phyloP scores from a whole-genome alignment of 1,139 yeast species.

The Insectozyma bohioensis region DNA sequence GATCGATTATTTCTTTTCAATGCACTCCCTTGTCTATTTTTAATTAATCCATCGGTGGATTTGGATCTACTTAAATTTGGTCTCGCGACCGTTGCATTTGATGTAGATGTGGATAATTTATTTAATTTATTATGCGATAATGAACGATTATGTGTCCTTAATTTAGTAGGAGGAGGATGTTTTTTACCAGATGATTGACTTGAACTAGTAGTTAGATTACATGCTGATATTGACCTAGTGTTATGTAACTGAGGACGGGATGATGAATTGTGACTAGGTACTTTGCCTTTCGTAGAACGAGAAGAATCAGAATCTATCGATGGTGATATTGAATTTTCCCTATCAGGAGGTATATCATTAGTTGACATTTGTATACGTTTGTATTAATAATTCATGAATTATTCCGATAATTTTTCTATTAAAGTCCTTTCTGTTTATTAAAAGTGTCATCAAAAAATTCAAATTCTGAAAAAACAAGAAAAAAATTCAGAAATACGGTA shows the following conservation, averaged over 20 bases:
- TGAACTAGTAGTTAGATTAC: conserved; percentile 8
- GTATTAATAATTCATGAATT: too few species aligned
- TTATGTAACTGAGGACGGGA: conserved; percentile 9
- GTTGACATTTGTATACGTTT: too few species aligned
- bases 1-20: conserved; percentile 40
- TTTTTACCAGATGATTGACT: conserved; percentile 9
- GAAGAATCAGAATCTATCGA: conserved; percentile 11
- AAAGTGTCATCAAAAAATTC: neutral
- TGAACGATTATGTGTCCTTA: conserved; percentile 25
- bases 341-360: conserved; percentile 2
- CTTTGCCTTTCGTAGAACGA: conserved; percentile 8
- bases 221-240: conserved; percentile 12
- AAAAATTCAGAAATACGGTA: too few species aligned
- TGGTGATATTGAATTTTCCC: conserved; percentile 4
- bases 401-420: too few species aligned
- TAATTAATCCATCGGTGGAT: conserved; percentile 42
- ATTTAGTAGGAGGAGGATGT: conserved; percentile 10
- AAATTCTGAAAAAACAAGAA: too few species aligned
- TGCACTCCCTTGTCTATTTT: conserved; percentile 20
- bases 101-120: conserved; percentile 18
- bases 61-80: conserved; percentile 43
- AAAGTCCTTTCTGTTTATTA: too few species aligned
- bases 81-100: conserved; percentile 15
- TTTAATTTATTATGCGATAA: conserved; percentile 33
- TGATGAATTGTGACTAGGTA: conserved; percentile 1